phyloP scores from a whole-genome alignment of 2,329 filamentous ascomycete genomes.

The Trichoderma atrobrunneum region DNA sequence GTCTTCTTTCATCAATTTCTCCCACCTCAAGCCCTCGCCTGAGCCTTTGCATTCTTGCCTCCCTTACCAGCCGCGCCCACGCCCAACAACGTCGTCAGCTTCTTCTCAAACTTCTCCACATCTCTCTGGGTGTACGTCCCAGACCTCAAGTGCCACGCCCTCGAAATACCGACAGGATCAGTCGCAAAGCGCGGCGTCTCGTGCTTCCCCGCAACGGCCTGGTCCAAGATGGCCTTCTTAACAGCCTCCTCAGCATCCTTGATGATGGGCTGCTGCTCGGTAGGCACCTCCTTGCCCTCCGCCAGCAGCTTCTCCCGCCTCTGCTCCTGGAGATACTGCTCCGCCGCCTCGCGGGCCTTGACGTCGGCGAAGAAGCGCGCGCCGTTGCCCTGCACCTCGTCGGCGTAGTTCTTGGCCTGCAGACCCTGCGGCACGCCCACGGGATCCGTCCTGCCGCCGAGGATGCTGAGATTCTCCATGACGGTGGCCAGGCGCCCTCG shows the following conservation, averaged over 20 bases:
- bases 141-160: conserved; percentile 38
- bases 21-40: conserved; percentile 25
- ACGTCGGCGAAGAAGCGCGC: conserved; percentile 34
- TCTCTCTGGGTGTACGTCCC: conserved; percentile 37
- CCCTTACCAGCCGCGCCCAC: conserved; percentile 17
- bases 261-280: conserved; percentile 27
- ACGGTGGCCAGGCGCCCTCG: conserved; percentile 33
- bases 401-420: conserved; percentile 32
- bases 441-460: conserved; percentile 37
- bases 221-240: conserved; percentile 33
- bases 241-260: conserved; percentile 35
- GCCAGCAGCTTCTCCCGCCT: conserved; percentile 22
- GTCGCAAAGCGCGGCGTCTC: conserved; percentile 34
- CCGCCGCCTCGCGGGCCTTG: conserved; percentile 30
- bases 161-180: conserved; percentile 35
- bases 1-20: not conserved
- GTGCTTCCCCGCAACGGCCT: conserved; percentile 37
- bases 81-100: conserved; percentile 34
- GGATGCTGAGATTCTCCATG: conserved; percentile 35
- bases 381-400: conserved; percentile 30
- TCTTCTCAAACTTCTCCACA: conserved; percentile 39
- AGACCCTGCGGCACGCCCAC: conserved; percentile 32
- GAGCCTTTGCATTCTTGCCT: conserved; percentile 22
- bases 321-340: conserved; percentile 31
- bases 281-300: conserved; percentile 18